Evolutionary conservation across 2,329 filamentous ascomycete genomes (phyloP).

Genomic region (Aspergillus japonicus): DNA sequence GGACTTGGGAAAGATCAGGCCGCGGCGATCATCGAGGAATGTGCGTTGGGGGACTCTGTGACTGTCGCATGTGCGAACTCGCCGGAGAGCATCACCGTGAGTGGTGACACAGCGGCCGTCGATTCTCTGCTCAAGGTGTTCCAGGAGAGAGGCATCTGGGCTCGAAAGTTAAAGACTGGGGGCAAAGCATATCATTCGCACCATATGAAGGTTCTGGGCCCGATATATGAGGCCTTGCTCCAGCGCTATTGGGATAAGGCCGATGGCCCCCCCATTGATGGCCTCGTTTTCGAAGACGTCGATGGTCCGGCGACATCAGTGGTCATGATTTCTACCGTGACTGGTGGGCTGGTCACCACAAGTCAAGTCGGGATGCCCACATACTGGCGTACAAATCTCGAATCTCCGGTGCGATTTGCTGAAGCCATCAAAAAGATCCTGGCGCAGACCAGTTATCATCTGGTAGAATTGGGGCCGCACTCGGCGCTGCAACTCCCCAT

Average conservation of each 20-base stretch:
- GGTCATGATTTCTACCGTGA: background rate
- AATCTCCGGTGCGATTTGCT: background rate
- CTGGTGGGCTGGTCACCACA: background rate
- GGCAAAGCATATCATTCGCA: too few species aligned
- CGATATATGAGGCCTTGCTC: background rate
- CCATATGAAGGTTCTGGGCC: too few species aligned
- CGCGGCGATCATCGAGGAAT: conserved; percentile 12
- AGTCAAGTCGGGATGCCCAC: background rate
- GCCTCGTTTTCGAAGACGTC: background rate
- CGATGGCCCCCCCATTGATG: background rate
- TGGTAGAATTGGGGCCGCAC: background rate
- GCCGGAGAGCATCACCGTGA: conserved; percentile 23
- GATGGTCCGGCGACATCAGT: background rate
- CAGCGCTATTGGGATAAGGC: background rate
- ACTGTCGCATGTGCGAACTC: conserved; percentile 21
- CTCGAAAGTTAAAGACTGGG: too few species aligned
- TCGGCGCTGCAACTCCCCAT: background rate
- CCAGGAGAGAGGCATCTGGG: too few species aligned
- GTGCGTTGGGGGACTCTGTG: conserved; percentile 25
- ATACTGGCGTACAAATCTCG: background rate
- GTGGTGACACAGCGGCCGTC: conserved; percentile 11
- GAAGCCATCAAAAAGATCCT: background rate
- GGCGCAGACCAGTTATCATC: background rate
- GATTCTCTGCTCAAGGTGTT: too few species aligned
- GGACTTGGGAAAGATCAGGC: background rate